phyloP scores from a whole-genome alignment of 139 green algal species.

The Choricystis sp. region DNA sequence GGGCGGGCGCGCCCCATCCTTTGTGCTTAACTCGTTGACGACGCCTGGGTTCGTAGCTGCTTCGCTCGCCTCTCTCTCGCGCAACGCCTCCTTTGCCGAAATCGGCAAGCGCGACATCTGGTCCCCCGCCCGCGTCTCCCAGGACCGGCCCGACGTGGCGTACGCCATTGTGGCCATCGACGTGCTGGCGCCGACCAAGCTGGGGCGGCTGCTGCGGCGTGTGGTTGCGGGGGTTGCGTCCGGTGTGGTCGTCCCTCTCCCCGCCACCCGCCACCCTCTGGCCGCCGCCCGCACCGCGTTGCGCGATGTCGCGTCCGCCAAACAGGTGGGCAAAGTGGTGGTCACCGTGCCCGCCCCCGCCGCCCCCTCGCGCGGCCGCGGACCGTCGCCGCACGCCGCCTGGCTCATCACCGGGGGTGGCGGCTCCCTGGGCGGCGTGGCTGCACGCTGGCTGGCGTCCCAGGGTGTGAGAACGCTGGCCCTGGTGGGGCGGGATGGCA shows the following conservation, averaged over 20 bases:
- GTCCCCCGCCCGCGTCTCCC: constrained; percentile 25
- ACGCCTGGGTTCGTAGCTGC: constrained; percentile 68
- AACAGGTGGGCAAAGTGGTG: constrained; percentile 74
- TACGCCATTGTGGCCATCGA: constrained; percentile 69
- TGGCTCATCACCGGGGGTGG: constrained; percentile 19
- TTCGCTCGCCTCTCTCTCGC: constrained; percentile 35
- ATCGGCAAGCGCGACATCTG: constrained; percentile 86
- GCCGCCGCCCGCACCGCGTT: constrained; percentile 38
- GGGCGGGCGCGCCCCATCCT: neutral
- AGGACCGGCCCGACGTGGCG: constrained; percentile 57
- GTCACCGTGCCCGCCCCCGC: constrained; percentile 7
- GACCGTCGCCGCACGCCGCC: neutral
- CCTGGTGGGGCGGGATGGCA: constrained; percentile 22
- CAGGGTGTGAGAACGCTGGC: constrained; percentile 1
- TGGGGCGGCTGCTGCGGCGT: constrained; percentile 23
- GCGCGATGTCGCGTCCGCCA: constrained; percentile 63
- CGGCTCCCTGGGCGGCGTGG: constrained; percentile 25
- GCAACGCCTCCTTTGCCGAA: constrained; percentile 50
- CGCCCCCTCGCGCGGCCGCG: too few species aligned
- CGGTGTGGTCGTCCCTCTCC: constrained; percentile 32
- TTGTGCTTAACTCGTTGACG: constrained; percentile 76
- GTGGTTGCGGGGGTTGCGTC: constrained; percentile 19
- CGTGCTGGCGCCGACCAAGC: constrained; percentile 50
- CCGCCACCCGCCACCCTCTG: constrained; percentile 21
- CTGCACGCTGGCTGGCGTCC: constrained; percentile 34